Evolutionary conservation across 139 green algal genomes (phyloP), one percentile per base, ranked within the genome.

Genomic region (Bryopsis sp.): DNA sequence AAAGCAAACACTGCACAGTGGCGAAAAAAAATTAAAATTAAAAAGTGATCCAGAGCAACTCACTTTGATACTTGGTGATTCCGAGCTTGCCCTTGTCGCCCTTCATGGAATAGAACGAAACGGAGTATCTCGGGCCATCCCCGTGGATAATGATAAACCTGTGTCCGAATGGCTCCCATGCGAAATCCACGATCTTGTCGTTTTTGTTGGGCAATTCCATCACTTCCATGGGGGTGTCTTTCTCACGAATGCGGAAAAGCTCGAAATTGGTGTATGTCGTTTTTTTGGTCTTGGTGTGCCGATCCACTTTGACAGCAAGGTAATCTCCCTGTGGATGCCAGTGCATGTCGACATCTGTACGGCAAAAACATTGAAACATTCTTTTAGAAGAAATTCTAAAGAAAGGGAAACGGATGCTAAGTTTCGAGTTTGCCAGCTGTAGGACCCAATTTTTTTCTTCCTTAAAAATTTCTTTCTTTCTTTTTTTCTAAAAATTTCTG

Each of bases 241-340:
- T 83, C 68, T 88, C 82, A 1, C 81, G 78, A 36, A 88, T 83
- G 74, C 75, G 28, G 31, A 73, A 73, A 24, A 73, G 24, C 66
- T 83, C 77, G 26, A 91, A 61, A 6, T 78, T 81, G 64, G 86
- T 94, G 81, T 86, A 95, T 11, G 85, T 97, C 73, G 60, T 89
- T 84, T 99, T 99, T 72, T 91, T 90, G 46, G 92, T 96, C 85
- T 99, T 99, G 74, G 94, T 98, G 82, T 87, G 95, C 39, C 90
- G 86, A 69, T 96, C 87, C 43, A 99, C 94, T 80, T 94, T 85
- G 29, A 97, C 87, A 19, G 94, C 94, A 47, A 99, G 80, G 87
- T 95, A 98, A 72, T 95, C 87, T 59, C 94, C 92, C 73, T 96
- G 84, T 3, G 86, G 88, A 74, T 99, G 94, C 94, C 94, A 99